Conservation (phyloP, 163 green algal species). For the Scenedesmus sp. region DNA sequence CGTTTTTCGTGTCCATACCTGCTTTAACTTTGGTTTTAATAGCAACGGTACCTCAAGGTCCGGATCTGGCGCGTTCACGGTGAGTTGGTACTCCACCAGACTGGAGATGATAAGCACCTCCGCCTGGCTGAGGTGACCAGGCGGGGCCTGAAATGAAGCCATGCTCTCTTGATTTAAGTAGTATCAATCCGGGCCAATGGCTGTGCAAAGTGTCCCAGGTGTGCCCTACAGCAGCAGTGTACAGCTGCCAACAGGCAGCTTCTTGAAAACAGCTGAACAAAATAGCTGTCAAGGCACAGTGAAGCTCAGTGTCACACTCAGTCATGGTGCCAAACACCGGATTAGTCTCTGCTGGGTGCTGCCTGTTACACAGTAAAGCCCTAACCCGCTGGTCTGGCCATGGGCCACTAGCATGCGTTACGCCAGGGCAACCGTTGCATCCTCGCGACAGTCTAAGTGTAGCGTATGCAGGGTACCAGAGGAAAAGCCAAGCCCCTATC, state of each 20-base stretch:
- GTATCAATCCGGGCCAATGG: neutral
- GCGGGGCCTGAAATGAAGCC: conserved; percentile 65
- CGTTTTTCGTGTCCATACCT: neutral
- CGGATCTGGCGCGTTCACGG: conserved; percentile 65
- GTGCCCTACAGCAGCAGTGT: neutral
- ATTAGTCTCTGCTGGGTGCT: too few species aligned
- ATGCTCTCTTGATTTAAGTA: neutral
- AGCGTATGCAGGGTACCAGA: too few species aligned
- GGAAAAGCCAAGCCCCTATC: too few species aligned
- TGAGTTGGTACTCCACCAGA: conserved; percentile 58
- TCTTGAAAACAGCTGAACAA: neutral
- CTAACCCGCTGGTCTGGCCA: too few species aligned
- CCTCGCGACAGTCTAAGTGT: too few species aligned
- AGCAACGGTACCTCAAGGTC: conserved; percentile 61
- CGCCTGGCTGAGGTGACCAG: conserved; percentile 66
- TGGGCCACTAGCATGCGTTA: too few species aligned
- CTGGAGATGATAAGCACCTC: conserved; percentile 63
- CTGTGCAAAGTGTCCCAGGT: neutral
- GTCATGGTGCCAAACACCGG: neutral
- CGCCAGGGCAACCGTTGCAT: too few species aligned
- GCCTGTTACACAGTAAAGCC: too few species aligned
- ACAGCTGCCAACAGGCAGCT: conserved; percentile 8
- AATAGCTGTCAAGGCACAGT: neutral
- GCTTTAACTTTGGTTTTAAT: neutral
- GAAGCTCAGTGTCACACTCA: neutral